Percentiles rank a stretch among this genome's conserved stretches.
These are phyloP conservation scores for Lachnellula subtilissima DNA, from an alignment of 2,329 filamentous ascomycete genomes.

Conservation along the genomic window DNA sequence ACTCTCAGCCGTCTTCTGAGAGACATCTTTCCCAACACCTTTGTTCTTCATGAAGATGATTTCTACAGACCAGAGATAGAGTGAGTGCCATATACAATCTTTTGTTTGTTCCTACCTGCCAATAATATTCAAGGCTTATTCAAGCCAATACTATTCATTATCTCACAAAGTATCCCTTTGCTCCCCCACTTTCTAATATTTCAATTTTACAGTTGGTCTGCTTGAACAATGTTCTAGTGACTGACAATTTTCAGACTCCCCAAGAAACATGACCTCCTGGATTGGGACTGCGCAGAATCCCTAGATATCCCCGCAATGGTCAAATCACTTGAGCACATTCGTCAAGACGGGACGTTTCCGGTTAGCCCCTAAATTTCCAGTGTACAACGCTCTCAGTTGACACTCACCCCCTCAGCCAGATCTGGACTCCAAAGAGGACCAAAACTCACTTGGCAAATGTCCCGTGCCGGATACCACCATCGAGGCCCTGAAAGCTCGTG, in stretches of 20 bases:
- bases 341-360: conserved; percentile 59
- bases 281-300: conserved; percentile 88
- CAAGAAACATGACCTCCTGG: conserved; percentile 57
- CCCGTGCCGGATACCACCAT: conserved; percentile 48
- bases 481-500: conserved; percentile 41
- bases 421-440: conserved; percentile 55
- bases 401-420: conserved; percentile 35
- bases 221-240: not conserved
- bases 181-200: not conserved
- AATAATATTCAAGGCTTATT: not conserved
- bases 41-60: conserved; percentile 92
- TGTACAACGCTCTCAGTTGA: not conserved
- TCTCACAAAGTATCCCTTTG: not conserved
- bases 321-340: conserved; percentile 65
- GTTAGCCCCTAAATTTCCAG: conserved; percentile 38
- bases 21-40: conserved; percentile 70
- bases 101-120: not conserved
- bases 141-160: not conserved
- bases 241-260: conserved; percentile 43
- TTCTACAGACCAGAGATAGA: conserved; percentile 81
- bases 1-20: conserved; percentile 82
- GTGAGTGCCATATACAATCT: conserved; percentile 39
- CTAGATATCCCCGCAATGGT: conserved; percentile 68
- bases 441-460: conserved; percentile 54
- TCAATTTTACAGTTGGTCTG: not conserved